Conservation (phyloP, 176 grass and related monocot species). For the Eragrostis curvula region DNA sequence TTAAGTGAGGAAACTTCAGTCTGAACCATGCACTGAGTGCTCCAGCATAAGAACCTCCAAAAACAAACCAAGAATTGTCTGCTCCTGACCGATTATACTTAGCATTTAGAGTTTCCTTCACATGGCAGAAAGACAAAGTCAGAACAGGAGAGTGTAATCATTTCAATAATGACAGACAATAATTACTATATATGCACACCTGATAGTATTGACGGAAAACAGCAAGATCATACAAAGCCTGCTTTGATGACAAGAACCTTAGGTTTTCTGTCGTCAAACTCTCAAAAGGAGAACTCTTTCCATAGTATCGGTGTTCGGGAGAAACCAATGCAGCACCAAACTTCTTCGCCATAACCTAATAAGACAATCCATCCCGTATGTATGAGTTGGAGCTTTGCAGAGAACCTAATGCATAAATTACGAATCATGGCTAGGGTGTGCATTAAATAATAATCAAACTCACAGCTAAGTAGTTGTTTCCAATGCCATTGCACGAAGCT, state of each 20-base stretch:
- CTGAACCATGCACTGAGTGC: constrained; percentile 97
- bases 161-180: constrained; percentile 1
- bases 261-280: constrained; percentile 77
- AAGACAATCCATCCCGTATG: constrained; percentile 21
- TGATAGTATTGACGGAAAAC: constrained; percentile 97
- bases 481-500: constrained; percentile 80
- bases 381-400: constrained; percentile 22
- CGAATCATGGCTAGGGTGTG: neutral
- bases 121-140: constrained; percentile 44
- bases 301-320: constrained; percentile 96
- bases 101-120: constrained; percentile 80
- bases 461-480: constrained; percentile 85
- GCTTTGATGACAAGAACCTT: constrained; percentile 93
- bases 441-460: constrained; percentile 41
- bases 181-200: constrained; percentile 43
- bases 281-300: constrained; percentile 95
- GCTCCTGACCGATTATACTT: constrained; percentile 75
- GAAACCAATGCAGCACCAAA: constrained; percentile 93
- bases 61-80: constrained; percentile 90
- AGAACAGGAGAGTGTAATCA: constrained; percentile 18
- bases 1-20: constrained; percentile 94
- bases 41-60: constrained; percentile 92
- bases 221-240: constrained; percentile 93
- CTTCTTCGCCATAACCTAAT: constrained; percentile 92
- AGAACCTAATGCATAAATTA: constrained; percentile 10